phyloP scores from a whole-genome alignment of 805 yeast genomes.

The Candida adriatica region DNA sequence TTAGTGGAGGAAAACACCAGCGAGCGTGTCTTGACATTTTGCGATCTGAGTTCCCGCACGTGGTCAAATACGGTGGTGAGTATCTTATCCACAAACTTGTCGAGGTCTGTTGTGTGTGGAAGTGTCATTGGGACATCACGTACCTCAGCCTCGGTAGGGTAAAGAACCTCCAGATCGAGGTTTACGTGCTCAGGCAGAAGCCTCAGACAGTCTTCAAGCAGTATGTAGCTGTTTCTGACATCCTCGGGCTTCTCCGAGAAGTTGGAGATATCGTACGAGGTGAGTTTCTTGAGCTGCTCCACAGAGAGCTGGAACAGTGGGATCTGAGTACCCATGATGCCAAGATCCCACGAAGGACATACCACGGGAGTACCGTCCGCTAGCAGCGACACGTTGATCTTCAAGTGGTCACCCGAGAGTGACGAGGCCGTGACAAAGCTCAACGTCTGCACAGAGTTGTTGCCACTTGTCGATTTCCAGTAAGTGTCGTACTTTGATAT shows the following conservation, averaged over 20 bases:
- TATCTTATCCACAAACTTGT: slow-evolving; percentile 69
- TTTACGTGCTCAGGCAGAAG: slow-evolving; percentile 54
- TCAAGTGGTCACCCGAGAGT: slow-evolving; percentile 70
- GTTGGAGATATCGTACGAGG: slow-evolving; percentile 22
- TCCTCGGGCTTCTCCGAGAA: slow-evolving; percentile 8
- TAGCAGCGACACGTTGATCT: slow-evolving; percentile 61
- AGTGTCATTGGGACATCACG: slow-evolving; percentile 33
- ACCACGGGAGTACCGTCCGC: slow-evolving; percentile 84
- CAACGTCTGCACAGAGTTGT: slow-evolving; percentile 34
- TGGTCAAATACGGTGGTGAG: slow-evolving; percentile 70
- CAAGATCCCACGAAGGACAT: slow-evolving; percentile 59
- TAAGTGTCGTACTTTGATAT: slow-evolving; percentile 91
- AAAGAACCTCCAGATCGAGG: slow-evolving; percentile 66
- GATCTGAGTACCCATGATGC: slow-evolving; percentile 43
- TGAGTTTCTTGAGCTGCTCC: slow-evolving; percentile 26
- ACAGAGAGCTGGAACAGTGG: slow-evolving; percentile 51
- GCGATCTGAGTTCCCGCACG: slow-evolving; percentile 43
- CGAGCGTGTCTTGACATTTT: slow-evolving; percentile 42
- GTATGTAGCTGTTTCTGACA: slow-evolving; percentile 35
- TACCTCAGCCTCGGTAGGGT: slow-evolving; percentile 56
- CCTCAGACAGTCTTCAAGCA: slow-evolving; percentile 52
- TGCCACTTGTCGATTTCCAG: slow-evolving; percentile 84
- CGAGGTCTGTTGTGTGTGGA: slow-evolving; percentile 43
- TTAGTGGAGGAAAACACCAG: slow-evolving; percentile 81
- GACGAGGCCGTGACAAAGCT: slow-evolving; percentile 91